Conservation (phyloP, 306 rosid genomes). For the Castanea sativa region DNA sequence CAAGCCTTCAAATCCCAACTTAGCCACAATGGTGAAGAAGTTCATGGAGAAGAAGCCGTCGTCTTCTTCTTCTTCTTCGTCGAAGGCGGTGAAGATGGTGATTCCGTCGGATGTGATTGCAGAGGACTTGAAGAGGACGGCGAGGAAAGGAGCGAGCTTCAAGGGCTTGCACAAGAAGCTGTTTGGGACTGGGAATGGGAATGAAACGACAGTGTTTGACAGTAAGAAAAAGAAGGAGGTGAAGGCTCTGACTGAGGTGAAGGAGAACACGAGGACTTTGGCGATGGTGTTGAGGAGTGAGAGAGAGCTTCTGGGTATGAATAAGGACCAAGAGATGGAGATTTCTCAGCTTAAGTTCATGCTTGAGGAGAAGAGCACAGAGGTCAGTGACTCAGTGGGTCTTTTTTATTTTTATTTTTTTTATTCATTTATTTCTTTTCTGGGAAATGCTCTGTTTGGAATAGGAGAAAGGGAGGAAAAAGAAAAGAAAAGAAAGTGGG, state of each 20-base stretch:
- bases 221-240: slow-evolving; percentile 52
- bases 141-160: slow-evolving; percentile 55
- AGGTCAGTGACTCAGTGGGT: slow-evolving; percentile 38
- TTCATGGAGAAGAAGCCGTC: slow-evolving; percentile 59
- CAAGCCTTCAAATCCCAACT: slow-evolving; percentile 52
- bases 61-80: slow-evolving; percentile 21
- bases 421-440: not conserved
- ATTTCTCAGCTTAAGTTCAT: slow-evolving; percentile 50
- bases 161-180: slow-evolving; percentile 66
- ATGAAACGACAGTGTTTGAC: slow-evolving; percentile 21
- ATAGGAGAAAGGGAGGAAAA: no score
- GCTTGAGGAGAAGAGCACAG: slow-evolving; percentile 70
- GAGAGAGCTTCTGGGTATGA: slow-evolving; percentile 73
- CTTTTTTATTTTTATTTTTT: not conserved
- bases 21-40: slow-evolving; percentile 71
- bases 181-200: slow-evolving; percentile 55
- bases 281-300: slow-evolving; percentile 94
- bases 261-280: slow-evolving; percentile 79
- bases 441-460: not conserved
- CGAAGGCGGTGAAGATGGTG: slow-evolving; percentile 37
- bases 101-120: slow-evolving; percentile 69
- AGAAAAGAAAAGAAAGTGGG: no score
- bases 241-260: slow-evolving; percentile 92
- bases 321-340: slow-evolving; percentile 67
- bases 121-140: slow-evolving; percentile 64